Evolutionary conservation across 139 green algal genomes (phyloP).

Genomic region (Chlamydomonas schloesseri): DNA sequence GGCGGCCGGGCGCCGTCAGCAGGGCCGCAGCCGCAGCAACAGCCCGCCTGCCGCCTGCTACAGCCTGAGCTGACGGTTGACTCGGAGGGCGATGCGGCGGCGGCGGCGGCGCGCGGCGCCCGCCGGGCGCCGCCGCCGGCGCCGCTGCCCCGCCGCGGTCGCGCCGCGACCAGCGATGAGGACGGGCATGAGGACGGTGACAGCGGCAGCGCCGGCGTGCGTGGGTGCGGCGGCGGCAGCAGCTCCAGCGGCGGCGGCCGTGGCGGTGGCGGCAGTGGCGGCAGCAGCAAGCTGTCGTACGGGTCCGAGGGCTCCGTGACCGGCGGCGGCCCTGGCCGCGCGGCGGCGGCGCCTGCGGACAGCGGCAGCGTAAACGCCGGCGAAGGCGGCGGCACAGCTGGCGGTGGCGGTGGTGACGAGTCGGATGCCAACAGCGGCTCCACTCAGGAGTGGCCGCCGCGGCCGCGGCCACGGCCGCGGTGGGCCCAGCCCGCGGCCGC

Average conservation of each 20-base stretch:
- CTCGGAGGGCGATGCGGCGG: neutral
- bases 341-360: neutral
- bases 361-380: neutral
- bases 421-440: conserved; percentile 15
- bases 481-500: too few relatives aligned
- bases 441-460: conserved; percentile 32
- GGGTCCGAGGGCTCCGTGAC: neutral
- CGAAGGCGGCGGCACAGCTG: neutral
- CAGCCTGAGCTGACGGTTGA: too few relatives aligned
- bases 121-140: neutral
- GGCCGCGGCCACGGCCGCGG: too few relatives aligned
- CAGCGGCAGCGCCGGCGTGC: neutral
- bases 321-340: neutral
- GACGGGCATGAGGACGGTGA: neutral
- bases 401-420: neutral
- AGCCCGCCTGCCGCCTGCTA: too few relatives aligned
- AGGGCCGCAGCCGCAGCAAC: too few relatives aligned
- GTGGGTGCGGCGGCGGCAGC: too few relatives aligned
- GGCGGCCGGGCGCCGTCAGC: too few relatives aligned
- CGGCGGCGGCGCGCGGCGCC: neutral
- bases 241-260: neutral
- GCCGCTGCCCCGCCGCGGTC: neutral
- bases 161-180: neutral
- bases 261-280: neutral
- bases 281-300: conserved; percentile 10